A percentile compares a stretch with the other conserved stretches of the same genome.
phyloP scores from a whole-genome alignment of 176 grass and related monocot genomes.

The Oryza australiensis region DNA sequence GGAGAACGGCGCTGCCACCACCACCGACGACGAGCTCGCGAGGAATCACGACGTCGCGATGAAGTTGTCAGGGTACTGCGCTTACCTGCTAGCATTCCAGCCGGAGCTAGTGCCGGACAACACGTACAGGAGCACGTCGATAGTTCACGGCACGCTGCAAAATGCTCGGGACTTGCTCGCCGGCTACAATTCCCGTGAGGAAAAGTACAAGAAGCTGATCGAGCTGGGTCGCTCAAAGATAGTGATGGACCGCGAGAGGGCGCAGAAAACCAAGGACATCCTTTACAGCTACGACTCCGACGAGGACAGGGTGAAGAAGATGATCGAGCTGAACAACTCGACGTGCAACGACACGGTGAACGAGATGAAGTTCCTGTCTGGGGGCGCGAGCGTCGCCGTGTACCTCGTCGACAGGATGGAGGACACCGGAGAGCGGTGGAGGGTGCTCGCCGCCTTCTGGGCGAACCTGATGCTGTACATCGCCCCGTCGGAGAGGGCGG shows the following conservation, averaged over 20 bases:
- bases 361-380: not conserved
- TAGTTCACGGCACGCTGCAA: not conserved
- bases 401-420: too few relatives aligned
- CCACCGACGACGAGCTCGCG: not conserved
- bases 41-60: slow-evolving; percentile 4
- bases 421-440: too few relatives aligned
- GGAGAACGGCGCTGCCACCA: not conserved
- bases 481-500: too few relatives aligned
- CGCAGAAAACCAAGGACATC: too few relatives aligned
- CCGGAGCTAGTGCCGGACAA: not conserved
- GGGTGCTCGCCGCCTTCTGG: too few relatives aligned
- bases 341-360: not conserved
- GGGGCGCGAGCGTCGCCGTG: not conserved
- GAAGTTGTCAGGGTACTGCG: slow-evolving; percentile 16
- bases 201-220: too few relatives aligned
- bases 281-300: too few relatives aligned
- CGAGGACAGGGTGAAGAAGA: too few relatives aligned
- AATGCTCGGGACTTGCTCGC: not conserved
- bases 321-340: not conserved
- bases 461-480: too few relatives aligned
- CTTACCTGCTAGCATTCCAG: not conserved
- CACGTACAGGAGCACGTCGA: not conserved
- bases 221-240: too few relatives aligned
- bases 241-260: too few relatives aligned
- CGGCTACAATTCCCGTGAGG: not conserved